A percentile compares a stretch with the other conserved stretches of the same genome.
These are phyloP conservation scores for Pichia sporocuriosa DNA, from an alignment of 805 yeast genomes.

Conservation along the genomic window DNA sequence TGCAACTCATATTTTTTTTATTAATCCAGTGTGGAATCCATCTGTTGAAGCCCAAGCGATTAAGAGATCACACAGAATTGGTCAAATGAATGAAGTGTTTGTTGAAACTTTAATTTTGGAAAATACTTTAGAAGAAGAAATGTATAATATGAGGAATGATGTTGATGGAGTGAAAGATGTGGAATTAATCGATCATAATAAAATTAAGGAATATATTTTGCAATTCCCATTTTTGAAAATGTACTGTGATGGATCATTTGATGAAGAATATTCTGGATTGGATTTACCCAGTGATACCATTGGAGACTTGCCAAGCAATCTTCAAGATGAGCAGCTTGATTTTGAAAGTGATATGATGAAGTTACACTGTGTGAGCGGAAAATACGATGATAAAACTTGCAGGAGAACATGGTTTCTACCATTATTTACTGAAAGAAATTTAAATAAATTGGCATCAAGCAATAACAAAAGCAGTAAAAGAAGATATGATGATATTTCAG, in stretches of 20 bases:
- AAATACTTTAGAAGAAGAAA: slow-evolving; percentile 63
- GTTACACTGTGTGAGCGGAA: slow-evolving; percentile 15
- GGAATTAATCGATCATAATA: slow-evolving; percentile 51
- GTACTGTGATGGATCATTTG: slow-evolving; percentile 32
- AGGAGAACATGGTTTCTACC: slow-evolving; percentile 32
- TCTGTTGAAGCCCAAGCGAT: slow-evolving; percentile 71
- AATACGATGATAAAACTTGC: slow-evolving; percentile 8
- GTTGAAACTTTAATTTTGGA: slow-evolving; percentile 63
- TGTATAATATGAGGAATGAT: slow-evolving; percentile 37
- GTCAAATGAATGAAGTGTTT: slow-evolving; percentile 53
- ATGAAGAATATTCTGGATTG: slow-evolving; percentile 11
- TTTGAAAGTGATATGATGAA: slow-evolving; percentile 12
- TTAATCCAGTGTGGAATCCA: slow-evolving; percentile 68
- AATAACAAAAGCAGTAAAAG: slow-evolving; percentile 16
- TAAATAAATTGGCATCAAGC: slow-evolving; percentile 23
- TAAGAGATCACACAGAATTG: slow-evolving; percentile 72
- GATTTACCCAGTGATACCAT: slow-evolving; percentile 16
- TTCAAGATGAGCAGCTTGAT: not conserved
- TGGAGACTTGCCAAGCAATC: slow-evolving; percentile 1
- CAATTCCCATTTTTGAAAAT: slow-evolving; percentile 40
- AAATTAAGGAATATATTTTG: slow-evolving; percentile 50
- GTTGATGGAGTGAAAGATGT: slow-evolving; percentile 18
- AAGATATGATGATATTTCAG: slow-evolving; percentile 8
- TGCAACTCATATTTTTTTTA: slow-evolving; percentile 62
- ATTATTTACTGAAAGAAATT: slow-evolving; percentile 28